These are phyloP conservation scores for Udeniomyces megalosporus DNA, from an alignment of 768 basidiomycete species.

Conservation along the genomic window DNA sequence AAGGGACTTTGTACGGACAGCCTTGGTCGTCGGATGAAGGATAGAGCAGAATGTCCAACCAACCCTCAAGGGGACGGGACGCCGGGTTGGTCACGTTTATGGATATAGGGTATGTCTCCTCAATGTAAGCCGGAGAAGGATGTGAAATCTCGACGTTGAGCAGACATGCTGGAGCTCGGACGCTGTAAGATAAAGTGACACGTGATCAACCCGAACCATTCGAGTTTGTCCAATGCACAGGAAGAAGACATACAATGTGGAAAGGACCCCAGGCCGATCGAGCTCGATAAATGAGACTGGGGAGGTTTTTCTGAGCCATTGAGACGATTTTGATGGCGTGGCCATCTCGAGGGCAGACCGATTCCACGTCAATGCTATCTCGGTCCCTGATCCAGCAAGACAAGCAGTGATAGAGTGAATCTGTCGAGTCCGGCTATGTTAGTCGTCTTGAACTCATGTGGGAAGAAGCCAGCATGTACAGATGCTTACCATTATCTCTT, in stretches of 20 bases:
- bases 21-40: constrained; percentile 56
- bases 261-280: constrained; percentile 35
- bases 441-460: too few relatives aligned
- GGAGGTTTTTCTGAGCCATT: constrained; percentile 38
- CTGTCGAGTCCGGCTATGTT: too few relatives aligned
- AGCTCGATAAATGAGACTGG: constrained; percentile 43
- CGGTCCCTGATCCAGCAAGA: too few relatives aligned
- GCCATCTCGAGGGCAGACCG: too few relatives aligned
- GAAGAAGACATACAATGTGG: constrained; percentile 35
- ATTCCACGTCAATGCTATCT: constrained; percentile 3
- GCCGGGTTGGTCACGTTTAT: constrained; percentile 59
- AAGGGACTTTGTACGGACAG: constrained; percentile 33
- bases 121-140: constrained; percentile 53
- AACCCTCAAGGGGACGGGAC: constrained; percentile 48
- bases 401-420: too few relatives aligned
- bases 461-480: too few relatives aligned
- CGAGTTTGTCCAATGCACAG: not conserved
- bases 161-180: constrained; percentile 41
- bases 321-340: too few relatives aligned
- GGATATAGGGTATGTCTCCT: constrained; percentile 60
- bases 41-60: constrained; percentile 60
- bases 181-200: constrained; percentile 19
- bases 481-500: too few relatives aligned
- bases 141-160: constrained; percentile 45
- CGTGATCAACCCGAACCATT: not conserved